A percentile compares a stretch with the other conserved stretches of the same genome.
Evolutionary conservation across 768 basidiomycete species (phyloP).

Genomic region (Boletus barrowsii): DNA sequence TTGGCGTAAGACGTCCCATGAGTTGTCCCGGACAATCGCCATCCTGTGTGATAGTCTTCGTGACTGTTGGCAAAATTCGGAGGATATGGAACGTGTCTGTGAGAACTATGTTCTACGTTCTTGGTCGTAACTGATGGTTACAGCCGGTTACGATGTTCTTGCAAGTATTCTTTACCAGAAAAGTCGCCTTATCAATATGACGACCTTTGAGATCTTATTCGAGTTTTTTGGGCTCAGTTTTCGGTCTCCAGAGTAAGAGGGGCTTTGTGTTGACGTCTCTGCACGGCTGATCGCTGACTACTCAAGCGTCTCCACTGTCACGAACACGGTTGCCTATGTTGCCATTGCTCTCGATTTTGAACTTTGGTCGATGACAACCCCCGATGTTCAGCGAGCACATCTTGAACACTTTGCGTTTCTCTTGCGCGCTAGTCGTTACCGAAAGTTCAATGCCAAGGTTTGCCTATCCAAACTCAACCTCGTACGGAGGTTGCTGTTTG

Average conservation of each 20-base stretch:
- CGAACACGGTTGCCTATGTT: conserved; percentile 78
- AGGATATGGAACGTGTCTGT: conserved; percentile 91
- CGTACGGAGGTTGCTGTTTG: conserved; percentile 76
- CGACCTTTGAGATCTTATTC: conserved; percentile 79
- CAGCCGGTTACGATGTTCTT: conserved; percentile 88
- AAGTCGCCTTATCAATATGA: conserved; percentile 70
- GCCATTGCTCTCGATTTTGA: conserved; percentile 87
- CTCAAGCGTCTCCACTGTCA: conserved; percentile 72
- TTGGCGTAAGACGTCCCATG: conserved; percentile 60
- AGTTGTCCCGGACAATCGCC: conserved; percentile 67
- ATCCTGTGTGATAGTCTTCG: conserved; percentile 75
- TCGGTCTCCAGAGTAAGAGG: conserved; percentile 69
- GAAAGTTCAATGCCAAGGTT: conserved; percentile 73
- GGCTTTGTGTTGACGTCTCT: not conserved
- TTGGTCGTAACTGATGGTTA: conserved; percentile 2
- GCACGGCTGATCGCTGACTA: not conserved
- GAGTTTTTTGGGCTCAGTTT: conserved; percentile 86
- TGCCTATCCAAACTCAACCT: conserved; percentile 69
- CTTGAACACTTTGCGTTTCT: conserved; percentile 81
- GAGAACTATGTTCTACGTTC: conserved; percentile 27
- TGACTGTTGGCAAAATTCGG: conserved; percentile 90
- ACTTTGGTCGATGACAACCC: conserved; percentile 73
- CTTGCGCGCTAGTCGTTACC: conserved; percentile 66
- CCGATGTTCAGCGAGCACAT: conserved; percentile 75
- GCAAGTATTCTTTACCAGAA: conserved; percentile 71